Evolutionary conservation across 1,284 basidiomycete genomes (phyloP).

Genomic region (Marasmius sp.): DNA sequence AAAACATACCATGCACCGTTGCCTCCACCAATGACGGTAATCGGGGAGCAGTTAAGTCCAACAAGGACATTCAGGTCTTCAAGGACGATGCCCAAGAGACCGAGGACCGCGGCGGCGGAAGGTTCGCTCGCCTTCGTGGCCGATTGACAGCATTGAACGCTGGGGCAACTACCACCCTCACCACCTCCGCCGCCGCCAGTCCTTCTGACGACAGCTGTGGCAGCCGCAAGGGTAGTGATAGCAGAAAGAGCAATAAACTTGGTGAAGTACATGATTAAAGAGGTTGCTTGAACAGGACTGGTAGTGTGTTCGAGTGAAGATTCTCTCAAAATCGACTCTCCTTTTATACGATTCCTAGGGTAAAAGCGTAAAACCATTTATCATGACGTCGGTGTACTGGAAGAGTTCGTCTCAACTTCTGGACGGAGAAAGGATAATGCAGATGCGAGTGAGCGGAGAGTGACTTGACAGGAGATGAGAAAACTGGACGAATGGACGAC

Average conservation of each 20-base stretch:
- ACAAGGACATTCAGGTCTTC: slow-evolving; percentile 7
- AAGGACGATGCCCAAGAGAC: slow-evolving; percentile 12
- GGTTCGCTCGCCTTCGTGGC: not conserved
- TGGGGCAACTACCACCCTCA: not conserved
- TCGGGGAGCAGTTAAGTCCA: slow-evolving; percentile 7
- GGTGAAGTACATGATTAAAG: slow-evolving; percentile 8
- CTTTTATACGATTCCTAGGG: slow-evolving; percentile 1
- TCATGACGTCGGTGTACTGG: too few species aligned
- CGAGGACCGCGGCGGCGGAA: not conserved
- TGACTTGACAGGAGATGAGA: too few species aligned
- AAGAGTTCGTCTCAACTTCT: too few species aligned
- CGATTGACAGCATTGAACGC: slow-evolving; percentile 9
- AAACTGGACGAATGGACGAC: too few species aligned
- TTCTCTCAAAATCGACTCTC: not conserved
- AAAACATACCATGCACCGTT: slow-evolving; percentile 4
- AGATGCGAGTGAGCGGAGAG: too few species aligned
- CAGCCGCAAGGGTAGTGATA: slow-evolving; percentile 13
- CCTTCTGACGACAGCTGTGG: slow-evolving; percentile 9
- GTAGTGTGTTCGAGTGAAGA: slow-evolving; percentile 10
- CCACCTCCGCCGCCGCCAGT: slow-evolving; percentile 3
- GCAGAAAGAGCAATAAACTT: not conserved
- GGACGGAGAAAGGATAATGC: too few species aligned
- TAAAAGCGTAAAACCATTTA: not conserved
- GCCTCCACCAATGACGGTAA: slow-evolving; percentile 7
- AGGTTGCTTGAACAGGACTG: slow-evolving; percentile 5